Evolutionary conservation across 2,329 filamentous ascomycete genomes (phyloP), one percentile per base, ranked within the genome.

Genomic region (Aschersonia sp.): DNA sequence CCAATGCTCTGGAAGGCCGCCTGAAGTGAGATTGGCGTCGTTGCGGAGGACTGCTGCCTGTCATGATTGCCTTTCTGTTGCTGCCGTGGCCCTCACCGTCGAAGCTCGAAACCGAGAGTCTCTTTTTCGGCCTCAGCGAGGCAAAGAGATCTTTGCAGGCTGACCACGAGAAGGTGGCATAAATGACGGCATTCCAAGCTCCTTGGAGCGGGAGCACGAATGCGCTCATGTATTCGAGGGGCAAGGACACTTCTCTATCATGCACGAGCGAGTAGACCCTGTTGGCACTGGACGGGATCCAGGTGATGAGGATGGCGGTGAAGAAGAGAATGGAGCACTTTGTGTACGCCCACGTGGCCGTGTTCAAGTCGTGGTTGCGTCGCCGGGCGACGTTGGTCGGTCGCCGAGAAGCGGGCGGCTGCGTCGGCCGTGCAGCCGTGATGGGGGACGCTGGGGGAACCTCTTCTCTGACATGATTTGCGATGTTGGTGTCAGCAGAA

Each of bases 141-240:
- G 57, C 55, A 47, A 61, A 64, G 31, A 78, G 61, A 32, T 65
- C 63, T 58, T 73, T 73, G 58, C 79, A 81, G 0, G 81, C 81
- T 45, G 74, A 64, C 71, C 79, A 77, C 5, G 82, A 86, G 1
- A 84, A 87, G 9, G 77, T 72, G 12, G 79, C 65, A 63, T 92
- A 94, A 54, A 94, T 87, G 50, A 85, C 62, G 20, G 81, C 77
- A 60, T 94, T 94, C 85, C 86, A 92, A 57, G 89, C 85, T 0
- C 87, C 87, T 59, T 94, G 87, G 0, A 89, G 72, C 0, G 87
- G 86, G 6, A 94, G 72, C 1, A 92, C 85, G 41, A 87, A 73
- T 0, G 84, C 80, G 29, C 83, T 82, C 53, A 81, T 75, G 53
- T 84, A 79, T 56, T 86, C 80, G 30, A 92, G 74, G 0, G 72